phyloP scores from a whole-genome alignment of 768 basidiomycete genomes.

The Podaxis rugospora region DNA sequence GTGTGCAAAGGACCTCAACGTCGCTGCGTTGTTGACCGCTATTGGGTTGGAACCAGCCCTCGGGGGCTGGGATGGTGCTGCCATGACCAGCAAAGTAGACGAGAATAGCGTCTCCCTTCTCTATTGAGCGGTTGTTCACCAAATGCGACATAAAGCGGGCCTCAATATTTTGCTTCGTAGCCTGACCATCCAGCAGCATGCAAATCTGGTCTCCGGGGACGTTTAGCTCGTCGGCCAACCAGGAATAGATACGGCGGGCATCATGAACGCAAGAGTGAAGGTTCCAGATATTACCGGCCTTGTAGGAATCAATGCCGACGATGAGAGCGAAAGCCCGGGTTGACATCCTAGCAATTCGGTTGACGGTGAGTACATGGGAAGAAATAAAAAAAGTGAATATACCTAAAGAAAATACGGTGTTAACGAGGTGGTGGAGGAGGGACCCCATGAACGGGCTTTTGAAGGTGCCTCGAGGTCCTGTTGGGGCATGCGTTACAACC shows the following conservation, averaged over 20 bases:
- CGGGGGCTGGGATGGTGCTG: constrained; percentile 50
- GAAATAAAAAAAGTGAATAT: neutral
- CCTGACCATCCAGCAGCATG: constrained; percentile 51
- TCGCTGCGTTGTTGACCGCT: constrained; percentile 19
- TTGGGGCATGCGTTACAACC: constrained; percentile 2
- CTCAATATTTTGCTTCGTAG: constrained; percentile 60
- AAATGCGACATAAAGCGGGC: constrained; percentile 58
- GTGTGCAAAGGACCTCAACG: constrained; percentile 61
- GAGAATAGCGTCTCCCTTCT: constrained; percentile 58
- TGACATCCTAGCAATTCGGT: constrained; percentile 18
- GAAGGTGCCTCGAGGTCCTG: constrained; percentile 5
- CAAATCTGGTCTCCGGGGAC: constrained; percentile 58
- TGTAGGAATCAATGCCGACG: constrained; percentile 67
- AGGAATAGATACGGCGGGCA: constrained; percentile 52
- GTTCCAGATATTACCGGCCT: constrained; percentile 61
- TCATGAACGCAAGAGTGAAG: constrained; percentile 64
- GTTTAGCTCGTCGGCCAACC: constrained; percentile 51
- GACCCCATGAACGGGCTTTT: neutral
- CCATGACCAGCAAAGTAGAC: constrained; percentile 78
- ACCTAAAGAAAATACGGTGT: neutral
- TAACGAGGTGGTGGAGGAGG: neutral
- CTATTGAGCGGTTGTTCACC: constrained; percentile 55
- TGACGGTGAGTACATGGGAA: neutral
- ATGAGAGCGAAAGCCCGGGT: constrained; percentile 58
- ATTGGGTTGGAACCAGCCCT: constrained; percentile 51